phyloP scores from a whole-genome alignment of 495 filamentous ascomycete species.

The Aspergillus indologenus region DNA sequence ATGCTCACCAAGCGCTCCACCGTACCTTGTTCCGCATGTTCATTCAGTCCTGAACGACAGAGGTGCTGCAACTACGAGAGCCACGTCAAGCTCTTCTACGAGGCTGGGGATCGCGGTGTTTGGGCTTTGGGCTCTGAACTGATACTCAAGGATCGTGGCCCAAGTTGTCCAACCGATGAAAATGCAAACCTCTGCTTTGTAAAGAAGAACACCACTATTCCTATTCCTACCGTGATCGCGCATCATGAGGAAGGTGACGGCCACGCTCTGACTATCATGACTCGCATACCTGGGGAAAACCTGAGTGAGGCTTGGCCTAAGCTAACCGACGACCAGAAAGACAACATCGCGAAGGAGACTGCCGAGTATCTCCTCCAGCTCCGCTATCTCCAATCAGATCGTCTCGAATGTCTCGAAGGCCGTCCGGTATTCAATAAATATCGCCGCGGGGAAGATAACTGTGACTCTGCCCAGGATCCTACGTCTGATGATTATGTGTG shows the following conservation, averaged over 20 bases:
- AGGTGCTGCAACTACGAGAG: constrained; percentile 30
- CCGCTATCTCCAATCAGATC: constrained; percentile 24
- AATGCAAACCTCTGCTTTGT: constrained; percentile 16
- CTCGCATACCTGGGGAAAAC: constrained; percentile 24
- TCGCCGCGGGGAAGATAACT: constrained; percentile 7
- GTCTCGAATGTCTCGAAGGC: constrained; percentile 24
- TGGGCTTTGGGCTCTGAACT: constrained; percentile 34
- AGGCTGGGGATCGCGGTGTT: constrained; percentile 25
- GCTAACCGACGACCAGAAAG: constrained; percentile 20
- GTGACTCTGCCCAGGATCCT: constrained; percentile 11
- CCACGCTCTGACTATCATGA: constrained; percentile 11
- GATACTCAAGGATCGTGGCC: constrained; percentile 27
- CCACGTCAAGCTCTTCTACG: constrained; percentile 34
- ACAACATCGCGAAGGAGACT: constrained; percentile 28
- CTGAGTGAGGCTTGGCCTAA: constrained; percentile 23
- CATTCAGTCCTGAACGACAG: constrained; percentile 24
- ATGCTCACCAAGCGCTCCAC: too few relatives aligned
- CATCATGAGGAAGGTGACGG: constrained; percentile 3
- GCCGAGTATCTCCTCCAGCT: constrained; percentile 31
- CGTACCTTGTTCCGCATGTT: constrained; percentile 22
- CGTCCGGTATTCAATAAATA: constrained; percentile 18
- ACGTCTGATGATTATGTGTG: constrained; percentile 25
- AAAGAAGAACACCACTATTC: constrained; percentile 18
- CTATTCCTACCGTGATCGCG: constrained; percentile 5
- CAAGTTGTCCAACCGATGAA: constrained; percentile 13